Conservation (phyloP, 1,284 basidiomycete genomes). For the Cutaneotrichosporon curvatum region DNA sequence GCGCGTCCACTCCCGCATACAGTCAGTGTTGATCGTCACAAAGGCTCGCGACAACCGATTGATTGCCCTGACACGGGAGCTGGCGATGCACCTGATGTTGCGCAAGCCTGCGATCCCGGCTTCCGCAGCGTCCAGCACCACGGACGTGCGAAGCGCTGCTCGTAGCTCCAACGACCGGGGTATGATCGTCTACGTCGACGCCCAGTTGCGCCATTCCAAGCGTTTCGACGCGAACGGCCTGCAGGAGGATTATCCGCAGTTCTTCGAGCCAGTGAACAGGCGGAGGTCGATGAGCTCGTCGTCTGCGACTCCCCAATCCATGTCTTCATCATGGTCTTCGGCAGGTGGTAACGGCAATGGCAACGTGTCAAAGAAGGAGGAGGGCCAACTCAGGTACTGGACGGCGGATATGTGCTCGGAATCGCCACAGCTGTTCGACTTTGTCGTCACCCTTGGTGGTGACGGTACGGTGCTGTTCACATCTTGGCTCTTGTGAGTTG, state of each 20-base stretch:
- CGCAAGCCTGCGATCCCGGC: conserved; percentile 47
- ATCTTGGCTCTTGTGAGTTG: conserved; percentile 78
- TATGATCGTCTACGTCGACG: conserved; percentile 68
- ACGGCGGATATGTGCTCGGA: conserved; percentile 91
- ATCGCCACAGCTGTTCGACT: conserved; percentile 91
- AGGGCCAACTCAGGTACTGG: conserved; percentile 96
- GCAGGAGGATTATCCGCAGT: conserved; percentile 72
- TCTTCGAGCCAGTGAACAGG: conserved; percentile 70
- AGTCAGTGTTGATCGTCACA: conserved; percentile 91
- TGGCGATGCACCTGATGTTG: conserved; percentile 90
- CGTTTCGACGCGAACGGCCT: conserved; percentile 93
- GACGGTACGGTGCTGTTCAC: conserved; percentile 99
- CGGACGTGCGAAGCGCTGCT: conserved; percentile 23
- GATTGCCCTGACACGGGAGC: conserved; percentile 87
- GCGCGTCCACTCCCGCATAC: conserved; percentile 81
- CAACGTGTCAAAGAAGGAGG: conserved; percentile 45
- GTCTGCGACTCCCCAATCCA: conserved; percentile 29
- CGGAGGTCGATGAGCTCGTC: conserved; percentile 57
- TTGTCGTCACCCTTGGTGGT: conserved; percentile 96
- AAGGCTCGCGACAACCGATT: conserved; percentile 96
- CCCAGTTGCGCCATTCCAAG: conserved; percentile 81
- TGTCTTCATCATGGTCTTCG: conserved; percentile 11
- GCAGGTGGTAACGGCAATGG: conserved; percentile 1
- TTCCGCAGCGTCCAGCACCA: conserved; percentile 45
- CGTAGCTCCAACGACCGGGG: conserved; percentile 8